Evolutionary conservation across 805 yeast genomes (phyloP), one percentile per base, ranked within the genome.

Genomic region (Scheffersomyces lignosus): DNA sequence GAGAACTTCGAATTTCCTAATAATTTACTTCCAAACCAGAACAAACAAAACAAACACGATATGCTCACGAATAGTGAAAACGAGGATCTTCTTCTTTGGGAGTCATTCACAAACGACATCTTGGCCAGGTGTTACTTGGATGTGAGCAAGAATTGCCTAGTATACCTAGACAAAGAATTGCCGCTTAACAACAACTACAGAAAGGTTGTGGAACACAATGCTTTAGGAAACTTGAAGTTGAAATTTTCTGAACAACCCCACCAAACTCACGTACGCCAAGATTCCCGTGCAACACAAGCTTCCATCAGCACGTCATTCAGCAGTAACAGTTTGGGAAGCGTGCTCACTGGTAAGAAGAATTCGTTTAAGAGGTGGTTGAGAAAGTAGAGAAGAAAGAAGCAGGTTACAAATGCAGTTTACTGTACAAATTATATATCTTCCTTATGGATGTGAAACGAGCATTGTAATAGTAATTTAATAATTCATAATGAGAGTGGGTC

Each of bases 281-380:
- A 27, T 32, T 7, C 20, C 25, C 28, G 29, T 8, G 37, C 29
- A n/a, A 15, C 31, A 27, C 26, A 36, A 10, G 38, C 43, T 16
- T 37, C 51, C 12, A 36, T 48, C 31, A 31, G 45, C 17, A 51
- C 44, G 36, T 44, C 58, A 7, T 51, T 56, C 40, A 54, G 61
- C 35, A 43, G 52, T 15, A 43, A 41, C 15, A 54, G 64, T 30
- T 37, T 60, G 25, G 51, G 58, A 3, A 49, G 52, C 33, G 45
- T 49, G 15, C 31, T 53, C 33, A 31, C 51, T 8, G 41, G 45
- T 30, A 41, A 59, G 18, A 66, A 62, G 44, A 68, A 65, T 41
- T 68, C 70, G 18, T 65, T 69, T 43, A 67, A 60, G 49, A 57
- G 60, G 45, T 68, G 73, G 73, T 54, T 66, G 31, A 54, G 56